phyloP scores from a whole-genome alignment of 352 stramenopile species.

The Albugo candida region DNA sequence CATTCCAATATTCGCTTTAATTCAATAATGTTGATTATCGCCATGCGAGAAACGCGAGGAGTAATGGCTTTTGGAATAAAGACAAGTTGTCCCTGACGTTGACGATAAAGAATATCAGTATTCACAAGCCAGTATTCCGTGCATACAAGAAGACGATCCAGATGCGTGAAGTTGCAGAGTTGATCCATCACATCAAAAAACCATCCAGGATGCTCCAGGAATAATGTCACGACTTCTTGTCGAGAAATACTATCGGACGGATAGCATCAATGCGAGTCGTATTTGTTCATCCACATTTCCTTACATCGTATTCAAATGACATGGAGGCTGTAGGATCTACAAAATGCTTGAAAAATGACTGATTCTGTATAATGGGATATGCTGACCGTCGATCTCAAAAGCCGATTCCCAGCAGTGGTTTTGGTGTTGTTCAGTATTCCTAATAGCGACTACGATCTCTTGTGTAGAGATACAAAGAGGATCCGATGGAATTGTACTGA shows the following conservation, averaged over 20 bases:
- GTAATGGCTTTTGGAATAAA: constrained; percentile 61
- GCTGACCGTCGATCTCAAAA: constrained; percentile 53
- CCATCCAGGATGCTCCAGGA: constrained; percentile 59
- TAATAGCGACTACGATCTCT: constrained; percentile 30
- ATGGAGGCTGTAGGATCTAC: constrained; percentile 59
- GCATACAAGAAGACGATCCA: constrained; percentile 50
- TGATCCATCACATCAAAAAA: constrained; percentile 70
- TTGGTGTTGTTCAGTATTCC: constrained; percentile 61
- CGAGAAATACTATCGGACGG: constrained; percentile 6
- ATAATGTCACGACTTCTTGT: constrained; percentile 47
- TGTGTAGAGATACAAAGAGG: not conserved
- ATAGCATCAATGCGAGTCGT: not conserved
- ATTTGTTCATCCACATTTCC: not conserved
- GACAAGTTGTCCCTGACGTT: constrained; percentile 44
- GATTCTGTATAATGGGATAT: not conserved
- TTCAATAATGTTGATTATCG: constrained; percentile 60
- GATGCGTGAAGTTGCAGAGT: constrained; percentile 41
- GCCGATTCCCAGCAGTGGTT: constrained; percentile 49
- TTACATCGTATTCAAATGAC: constrained; percentile 69
- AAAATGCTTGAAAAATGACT: not conserved
- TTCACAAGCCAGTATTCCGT: not conserved
- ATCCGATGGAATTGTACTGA: too few species aligned
- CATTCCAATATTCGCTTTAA: constrained; percentile 68
- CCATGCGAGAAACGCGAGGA: constrained; percentile 35
- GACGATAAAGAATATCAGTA: not conserved